Percentiles rank a stretch among this genome's conserved stretches.
phyloP scores from a whole-genome alignment of 108 stramenopile genomes.

The Skeletonema marinoi region DNA sequence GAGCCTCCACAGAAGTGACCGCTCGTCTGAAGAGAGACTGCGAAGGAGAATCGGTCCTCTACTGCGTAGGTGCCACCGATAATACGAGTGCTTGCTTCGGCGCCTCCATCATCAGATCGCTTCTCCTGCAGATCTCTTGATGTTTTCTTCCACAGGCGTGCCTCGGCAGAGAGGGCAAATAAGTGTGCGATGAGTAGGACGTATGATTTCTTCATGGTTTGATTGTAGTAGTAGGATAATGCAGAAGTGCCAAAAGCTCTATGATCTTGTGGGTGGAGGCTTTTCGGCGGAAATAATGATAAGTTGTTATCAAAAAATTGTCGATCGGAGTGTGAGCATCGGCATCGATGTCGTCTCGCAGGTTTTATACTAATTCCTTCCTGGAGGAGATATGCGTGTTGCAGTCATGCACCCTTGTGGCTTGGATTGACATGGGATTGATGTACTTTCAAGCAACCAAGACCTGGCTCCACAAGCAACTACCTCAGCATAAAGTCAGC shows the following conservation, averaged over 20 bases:
- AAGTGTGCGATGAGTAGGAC: neutral
- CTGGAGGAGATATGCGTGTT: no score
- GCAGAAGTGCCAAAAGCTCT: no score
- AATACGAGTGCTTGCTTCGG: neutral
- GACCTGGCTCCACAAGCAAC: neutral
- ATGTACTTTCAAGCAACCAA: neutral
- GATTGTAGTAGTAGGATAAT: neutral
- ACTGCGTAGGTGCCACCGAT: slow-evolving; percentile 23
- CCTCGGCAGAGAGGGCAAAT: neutral
- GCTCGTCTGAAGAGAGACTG: slow-evolving; percentile 28
- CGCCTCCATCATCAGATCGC: neutral
- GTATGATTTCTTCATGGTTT: neutral
- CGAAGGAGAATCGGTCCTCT: slow-evolving; percentile 29
- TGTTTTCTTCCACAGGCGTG: neutral
- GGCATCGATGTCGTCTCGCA: no score
- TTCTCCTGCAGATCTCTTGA: neutral
- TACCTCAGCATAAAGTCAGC: no score
- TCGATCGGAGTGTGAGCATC: no score
- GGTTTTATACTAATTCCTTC: no score
- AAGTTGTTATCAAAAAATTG: neutral
- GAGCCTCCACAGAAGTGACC: slow-evolving; percentile 46
- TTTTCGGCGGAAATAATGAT: neutral
- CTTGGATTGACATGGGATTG: neutral
- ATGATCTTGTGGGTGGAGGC: neutral
- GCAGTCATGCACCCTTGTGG: no score